Percentiles rank a stretch among this genome's conserved stretches.
These are phyloP conservation scores for Clathrospora elynae DNA, from an alignment of 2,329 filamentous ascomycete genomes.

Conservation along the genomic window DNA sequence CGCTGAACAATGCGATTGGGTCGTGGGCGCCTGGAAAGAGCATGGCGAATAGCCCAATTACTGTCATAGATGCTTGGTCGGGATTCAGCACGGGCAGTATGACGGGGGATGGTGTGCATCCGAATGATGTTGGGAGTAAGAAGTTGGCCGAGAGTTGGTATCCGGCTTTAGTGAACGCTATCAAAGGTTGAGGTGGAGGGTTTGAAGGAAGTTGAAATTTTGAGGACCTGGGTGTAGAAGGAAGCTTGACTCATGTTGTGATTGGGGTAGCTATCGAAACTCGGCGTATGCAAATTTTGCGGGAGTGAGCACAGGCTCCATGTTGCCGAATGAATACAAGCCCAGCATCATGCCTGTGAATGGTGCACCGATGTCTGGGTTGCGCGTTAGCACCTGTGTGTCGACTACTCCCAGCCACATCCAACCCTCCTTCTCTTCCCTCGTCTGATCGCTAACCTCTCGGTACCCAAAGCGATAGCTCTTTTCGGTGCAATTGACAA, in stretches of 20 bases:
- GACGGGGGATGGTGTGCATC: constrained; percentile 35
- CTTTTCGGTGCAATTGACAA: constrained; percentile 7
- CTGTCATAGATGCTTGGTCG: constrained; percentile 25
- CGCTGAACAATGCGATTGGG: constrained; percentile 26
- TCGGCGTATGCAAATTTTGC: constrained; percentile 48
- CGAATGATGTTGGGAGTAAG: constrained; percentile 25
- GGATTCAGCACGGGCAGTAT: constrained; percentile 29
- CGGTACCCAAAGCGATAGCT: constrained; percentile 36
- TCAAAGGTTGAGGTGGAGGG: too few species aligned
- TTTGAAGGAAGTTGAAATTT: too few species aligned
- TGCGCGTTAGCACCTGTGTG: constrained; percentile 43
- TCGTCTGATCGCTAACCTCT: constrained; percentile 3
- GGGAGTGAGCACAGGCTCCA: constrained; percentile 48
- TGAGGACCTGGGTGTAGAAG: too few species aligned
- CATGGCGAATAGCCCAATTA: constrained; percentile 15
- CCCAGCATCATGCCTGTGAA: constrained; percentile 57
- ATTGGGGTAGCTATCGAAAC: constrained; percentile 16
- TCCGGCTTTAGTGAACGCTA: constrained; percentile 12
- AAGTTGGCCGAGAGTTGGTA: constrained; percentile 25
- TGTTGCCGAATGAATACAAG: constrained; percentile 52
- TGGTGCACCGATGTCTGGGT: constrained; percentile 48
- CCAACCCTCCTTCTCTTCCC: constrained; percentile 6
- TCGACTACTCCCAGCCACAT: constrained; percentile 28
- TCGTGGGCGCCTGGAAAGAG: constrained; percentile 22
- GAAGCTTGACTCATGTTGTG: too few species aligned